Evolutionary conservation across 495 filamentous ascomycete species (phyloP).

Genomic region (Durotheca rogersii): DNA sequence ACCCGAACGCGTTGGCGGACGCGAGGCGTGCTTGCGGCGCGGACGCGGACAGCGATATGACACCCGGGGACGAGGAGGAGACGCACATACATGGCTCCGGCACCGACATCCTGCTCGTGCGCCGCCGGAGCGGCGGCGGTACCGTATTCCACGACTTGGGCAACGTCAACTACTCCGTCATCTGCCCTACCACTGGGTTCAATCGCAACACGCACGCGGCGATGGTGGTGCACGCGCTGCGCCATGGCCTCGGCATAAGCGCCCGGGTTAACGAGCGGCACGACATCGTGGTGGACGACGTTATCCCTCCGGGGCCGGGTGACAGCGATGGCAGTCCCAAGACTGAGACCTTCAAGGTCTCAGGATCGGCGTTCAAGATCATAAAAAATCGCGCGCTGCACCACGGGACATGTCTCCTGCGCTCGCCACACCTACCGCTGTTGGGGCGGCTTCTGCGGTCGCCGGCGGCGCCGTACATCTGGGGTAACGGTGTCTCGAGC

Average conservation of each 20-base stretch:
- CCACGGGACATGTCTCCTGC: conserved; percentile 85
- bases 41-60: conserved; percentile 3
- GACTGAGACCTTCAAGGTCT: conserved; percentile 70
- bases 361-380: conserved; percentile 91
- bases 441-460: conserved; percentile 69
- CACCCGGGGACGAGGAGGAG: conserved; percentile 19
- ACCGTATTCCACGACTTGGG: conserved; percentile 90
- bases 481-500: conserved; percentile 87
- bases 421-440: conserved; percentile 64
- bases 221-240: conserved; percentile 78
- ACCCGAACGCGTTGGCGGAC: not conserved
- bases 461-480: conserved; percentile 71
- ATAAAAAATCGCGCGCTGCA: conserved; percentile 76
- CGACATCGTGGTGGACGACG: conserved; percentile 83
- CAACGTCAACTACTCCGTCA: conserved; percentile 92
- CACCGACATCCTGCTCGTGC: conserved; percentile 58
- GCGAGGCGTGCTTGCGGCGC: not conserved
- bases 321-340: no score
- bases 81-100: conserved; percentile 20
- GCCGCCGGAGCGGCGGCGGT: conserved; percentile 83
- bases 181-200: conserved; percentile 71
- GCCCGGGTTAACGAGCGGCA: conserved; percentile 83
- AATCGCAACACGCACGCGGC: conserved; percentile 83
- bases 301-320: no score
- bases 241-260: conserved; percentile 35